Conservation (phyloP, 768 basidiomycete genomes). For the Kwoniella europaea region DNA sequence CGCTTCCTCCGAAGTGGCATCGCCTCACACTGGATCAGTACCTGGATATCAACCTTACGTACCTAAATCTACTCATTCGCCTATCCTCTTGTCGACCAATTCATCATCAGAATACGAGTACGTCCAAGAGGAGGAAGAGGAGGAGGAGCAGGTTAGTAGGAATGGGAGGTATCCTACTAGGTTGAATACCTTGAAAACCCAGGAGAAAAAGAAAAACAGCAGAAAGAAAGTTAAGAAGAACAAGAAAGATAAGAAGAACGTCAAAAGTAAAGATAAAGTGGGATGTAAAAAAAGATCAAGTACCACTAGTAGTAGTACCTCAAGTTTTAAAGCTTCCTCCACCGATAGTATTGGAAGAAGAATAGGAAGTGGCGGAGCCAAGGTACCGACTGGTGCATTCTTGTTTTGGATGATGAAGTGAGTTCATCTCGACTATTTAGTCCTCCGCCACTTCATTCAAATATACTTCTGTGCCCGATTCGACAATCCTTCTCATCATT, state of each 20-base stretch:
- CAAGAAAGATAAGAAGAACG: background rate
- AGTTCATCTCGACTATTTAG: background rate
- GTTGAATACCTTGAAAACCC: background rate
- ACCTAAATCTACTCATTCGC: background rate
- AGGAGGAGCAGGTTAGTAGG: background rate
- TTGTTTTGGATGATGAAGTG: slow-evolving; percentile 3
- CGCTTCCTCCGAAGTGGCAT: background rate
- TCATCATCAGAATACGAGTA: background rate
- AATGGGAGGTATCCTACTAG: slow-evolving; percentile 14
- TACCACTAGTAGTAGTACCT: background rate
- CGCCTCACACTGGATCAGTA: background rate
- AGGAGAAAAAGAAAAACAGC: background rate
- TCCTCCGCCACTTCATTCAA: too few relatives aligned
- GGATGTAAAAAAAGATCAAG: background rate
- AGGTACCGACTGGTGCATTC: slow-evolving; percentile 6
- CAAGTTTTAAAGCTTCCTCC: background rate
- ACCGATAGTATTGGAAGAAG: background rate
- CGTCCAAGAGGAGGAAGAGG: background rate
- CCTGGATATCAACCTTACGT: background rate
- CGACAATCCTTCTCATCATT: too few relatives aligned
- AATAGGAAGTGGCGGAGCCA: background rate
- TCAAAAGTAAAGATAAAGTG: background rate
- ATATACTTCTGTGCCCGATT: too few relatives aligned
- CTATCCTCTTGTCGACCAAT: background rate
- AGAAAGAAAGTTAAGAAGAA: background rate